Conservation (phyloP, 352 stramenopile species). For the Elongisporangium anandrum region DNA sequence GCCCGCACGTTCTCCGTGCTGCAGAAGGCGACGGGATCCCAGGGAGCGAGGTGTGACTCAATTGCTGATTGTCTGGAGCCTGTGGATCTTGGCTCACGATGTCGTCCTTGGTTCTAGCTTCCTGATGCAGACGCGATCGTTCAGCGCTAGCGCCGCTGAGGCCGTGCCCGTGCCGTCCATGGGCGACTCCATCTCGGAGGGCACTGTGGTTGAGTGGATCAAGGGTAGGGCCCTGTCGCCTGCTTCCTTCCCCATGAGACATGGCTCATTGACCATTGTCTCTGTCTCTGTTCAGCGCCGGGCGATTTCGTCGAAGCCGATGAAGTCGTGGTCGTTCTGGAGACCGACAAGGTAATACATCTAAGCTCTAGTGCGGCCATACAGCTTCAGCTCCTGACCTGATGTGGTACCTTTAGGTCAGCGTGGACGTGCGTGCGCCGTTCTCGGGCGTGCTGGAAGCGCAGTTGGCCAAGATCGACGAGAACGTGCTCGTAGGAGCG, state of each 20-base stretch:
- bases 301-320: slow-evolving; percentile 94
- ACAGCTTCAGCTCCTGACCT: background rate
- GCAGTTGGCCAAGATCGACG: slow-evolving; percentile 91
- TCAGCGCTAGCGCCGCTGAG: slow-evolving; percentile 18
- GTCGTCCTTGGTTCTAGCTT: background rate
- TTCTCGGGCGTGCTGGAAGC: slow-evolving; percentile 90
- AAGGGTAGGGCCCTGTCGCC: slow-evolving; percentile 50
- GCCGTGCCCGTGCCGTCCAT: slow-evolving; percentile 83
- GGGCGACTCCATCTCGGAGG: slow-evolving; percentile 97
- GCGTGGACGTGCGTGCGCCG: slow-evolving; percentile 88
- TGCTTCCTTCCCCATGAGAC: background rate
- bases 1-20: background rate
- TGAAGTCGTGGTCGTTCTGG: slow-evolving; percentile 96
- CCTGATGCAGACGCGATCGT: background rate
- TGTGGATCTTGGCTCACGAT: background rate
- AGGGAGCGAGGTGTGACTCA: background rate
- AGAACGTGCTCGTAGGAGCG: slow-evolving; percentile 95
- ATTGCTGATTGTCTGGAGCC: background rate
- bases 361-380: background rate
- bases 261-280: background rate
- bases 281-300: slow-evolving; percentile 26
- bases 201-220: slow-evolving; percentile 96
- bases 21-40: background rate
- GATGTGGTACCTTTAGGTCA: slow-evolving; percentile 50
- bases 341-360: slow-evolving; percentile 96